Base-by-base conservation (phyloP, 176 grass and related monocot species). In the Hsuehochloa calcarea region DNA sequence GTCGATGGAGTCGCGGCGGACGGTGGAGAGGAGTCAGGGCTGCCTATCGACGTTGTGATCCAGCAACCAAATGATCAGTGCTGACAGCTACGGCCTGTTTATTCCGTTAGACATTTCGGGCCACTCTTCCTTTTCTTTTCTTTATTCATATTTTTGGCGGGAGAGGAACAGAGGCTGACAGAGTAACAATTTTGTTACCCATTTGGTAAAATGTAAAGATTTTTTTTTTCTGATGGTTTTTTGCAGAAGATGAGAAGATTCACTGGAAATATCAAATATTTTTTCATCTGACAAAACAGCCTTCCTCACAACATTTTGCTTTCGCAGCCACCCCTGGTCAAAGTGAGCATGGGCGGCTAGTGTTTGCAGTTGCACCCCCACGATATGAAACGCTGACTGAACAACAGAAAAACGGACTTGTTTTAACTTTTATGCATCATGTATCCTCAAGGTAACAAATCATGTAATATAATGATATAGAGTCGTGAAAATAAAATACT, bases 111-210 rank as follows among this genome's bases (percentile, higher is more conserved):
- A 72, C 72, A 71, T 65, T 82, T 65, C 54, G 26, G 58, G 29
- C 9, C 8, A 49, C 27, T 58, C 12, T 77, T 74, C 27, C 46
- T 55, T 4, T 41, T 19, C 14, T 78, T 62, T 25, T 65, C 70
- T 85, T 78, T 83, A 37, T 68, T 62, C 29, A 59, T 78, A 65
- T 78, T 92, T 85, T 92, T 90, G 70, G 84, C 82, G 90, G 92
- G 83, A 88, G 76, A 80, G 87, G 45, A 72, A 84, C 23, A 55
- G 61, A 84, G 61, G 68, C 75, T 80, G 70, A 87, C 85, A 75
- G 40, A 74, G 63, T 25, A 47, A 79, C 72, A 73, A 86, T 90
- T 92, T 92, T 85, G 68, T 84, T 88, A 63, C 79, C 34, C 54
- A 75, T 77, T 77, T 80, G 70, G 27, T 85, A 88, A 80, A 80